phyloP scores from a whole-genome alignment of 495 filamentous ascomycete species.

The Xylaria flabelliformis region DNA sequence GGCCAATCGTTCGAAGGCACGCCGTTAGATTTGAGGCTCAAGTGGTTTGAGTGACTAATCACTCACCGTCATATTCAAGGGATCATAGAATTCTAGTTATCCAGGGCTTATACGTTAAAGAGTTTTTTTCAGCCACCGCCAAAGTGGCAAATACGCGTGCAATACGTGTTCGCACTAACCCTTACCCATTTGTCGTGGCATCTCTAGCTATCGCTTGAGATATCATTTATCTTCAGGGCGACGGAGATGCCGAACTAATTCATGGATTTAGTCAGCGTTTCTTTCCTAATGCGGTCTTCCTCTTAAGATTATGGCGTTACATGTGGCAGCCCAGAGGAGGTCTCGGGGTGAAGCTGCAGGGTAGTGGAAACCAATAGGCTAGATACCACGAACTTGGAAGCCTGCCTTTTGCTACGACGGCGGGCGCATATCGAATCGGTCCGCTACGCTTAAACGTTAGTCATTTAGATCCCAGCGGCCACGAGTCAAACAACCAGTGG shows the following conservation, averaged over 20 bases:
- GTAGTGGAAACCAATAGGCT: background rate
- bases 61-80: background rate
- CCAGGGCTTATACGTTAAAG: background rate
- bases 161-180: background rate
- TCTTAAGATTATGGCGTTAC: background rate
- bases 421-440: background rate
- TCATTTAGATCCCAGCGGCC: background rate
- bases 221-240: background rate
- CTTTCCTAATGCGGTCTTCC: background rate
- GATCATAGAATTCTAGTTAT: no score
- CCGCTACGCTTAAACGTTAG: background rate
- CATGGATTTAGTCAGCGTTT: slow-evolving; percentile 6
- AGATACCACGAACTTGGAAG: background rate
- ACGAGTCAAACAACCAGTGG: background rate
- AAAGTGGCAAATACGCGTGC: slow-evolving; percentile 18
- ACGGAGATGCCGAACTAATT: background rate
- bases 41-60: background rate
- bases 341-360: background rate
- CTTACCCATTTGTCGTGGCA: background rate
- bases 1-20: background rate
- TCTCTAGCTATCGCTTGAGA: background rate
- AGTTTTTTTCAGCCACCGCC: slow-evolving; percentile 8
- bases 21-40: background rate
- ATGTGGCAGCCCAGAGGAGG: background rate
- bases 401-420: background rate